phyloP scores from a whole-genome alignment of 306 rosid genomes.

The Pueraria montana region DNA sequence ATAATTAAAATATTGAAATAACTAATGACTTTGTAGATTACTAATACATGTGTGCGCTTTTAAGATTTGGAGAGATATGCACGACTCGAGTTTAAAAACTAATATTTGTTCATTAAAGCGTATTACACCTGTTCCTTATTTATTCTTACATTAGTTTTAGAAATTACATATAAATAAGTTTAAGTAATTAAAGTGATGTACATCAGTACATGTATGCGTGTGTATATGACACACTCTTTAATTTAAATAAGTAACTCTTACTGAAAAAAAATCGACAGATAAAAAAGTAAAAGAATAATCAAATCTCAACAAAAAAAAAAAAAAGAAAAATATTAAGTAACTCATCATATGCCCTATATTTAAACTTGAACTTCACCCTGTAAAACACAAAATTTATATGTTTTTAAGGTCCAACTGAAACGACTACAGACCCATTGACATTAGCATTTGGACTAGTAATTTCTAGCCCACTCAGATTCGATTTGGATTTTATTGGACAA shows the following conservation, averaged over 20 bases:
- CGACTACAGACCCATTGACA: background rate
- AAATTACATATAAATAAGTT: background rate
- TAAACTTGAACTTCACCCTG: background rate
- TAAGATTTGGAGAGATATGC: constrained; percentile 37
- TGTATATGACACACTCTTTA: no score
- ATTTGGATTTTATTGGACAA: background rate
- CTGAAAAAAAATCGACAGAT: background rate
- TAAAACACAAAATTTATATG: background rate
- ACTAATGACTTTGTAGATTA: background rate
- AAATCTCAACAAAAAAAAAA: background rate
- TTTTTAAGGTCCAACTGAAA: background rate
- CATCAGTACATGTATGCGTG: no score
- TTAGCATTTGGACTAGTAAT: background rate
- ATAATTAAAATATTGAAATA: background rate
- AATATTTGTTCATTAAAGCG: background rate
- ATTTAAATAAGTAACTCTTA: background rate
- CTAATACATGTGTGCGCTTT: background rate
- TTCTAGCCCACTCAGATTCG: constrained; percentile 22
- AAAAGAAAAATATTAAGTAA: background rate
- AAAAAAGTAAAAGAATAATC: background rate
- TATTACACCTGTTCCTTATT: background rate
- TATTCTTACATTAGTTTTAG: background rate
- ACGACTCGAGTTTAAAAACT: background rate
- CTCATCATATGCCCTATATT: background rate
- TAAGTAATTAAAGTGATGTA: background rate